These are phyloP conservation scores for Phytopythium boreale DNA, from an alignment of 352 stramenopile genomes.

Conservation along the genomic window DNA sequence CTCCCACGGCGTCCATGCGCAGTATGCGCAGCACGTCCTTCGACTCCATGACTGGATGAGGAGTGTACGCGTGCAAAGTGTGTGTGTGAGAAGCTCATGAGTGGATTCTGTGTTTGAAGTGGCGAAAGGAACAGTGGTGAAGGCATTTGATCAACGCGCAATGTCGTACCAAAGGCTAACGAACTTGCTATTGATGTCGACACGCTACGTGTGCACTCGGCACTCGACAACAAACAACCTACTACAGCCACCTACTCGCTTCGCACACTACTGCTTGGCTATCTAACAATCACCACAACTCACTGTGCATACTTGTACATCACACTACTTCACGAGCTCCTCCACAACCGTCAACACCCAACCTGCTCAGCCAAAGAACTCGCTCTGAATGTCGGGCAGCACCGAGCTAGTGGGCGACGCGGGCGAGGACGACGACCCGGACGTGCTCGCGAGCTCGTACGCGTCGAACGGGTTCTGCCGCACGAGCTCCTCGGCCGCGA, in stretches of 20 bases:
- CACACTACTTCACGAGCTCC: not conserved
- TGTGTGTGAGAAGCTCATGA: not conserved
- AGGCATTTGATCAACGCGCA: too few species aligned
- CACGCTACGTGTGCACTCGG: too few species aligned
- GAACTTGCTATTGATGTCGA: too few species aligned
- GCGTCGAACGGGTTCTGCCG: constrained; percentile 27
- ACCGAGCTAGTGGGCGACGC: constrained; percentile 29
- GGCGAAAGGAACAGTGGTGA: not conserved
- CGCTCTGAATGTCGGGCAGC: constrained; percentile 26
- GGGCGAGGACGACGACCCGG: constrained; percentile 9
- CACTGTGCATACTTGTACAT: not conserved
- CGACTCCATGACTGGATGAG: constrained; percentile 14
- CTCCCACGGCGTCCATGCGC: constrained; percentile 16
- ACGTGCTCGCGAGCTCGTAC: constrained; percentile 26
- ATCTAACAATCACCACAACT: not conserved
- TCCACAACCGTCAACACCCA: not conserved
- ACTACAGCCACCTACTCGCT: too few species aligned
- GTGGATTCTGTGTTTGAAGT: not conserved
- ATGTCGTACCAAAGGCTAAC: too few species aligned
- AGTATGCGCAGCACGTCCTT: constrained; percentile 15
- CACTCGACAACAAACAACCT: too few species aligned
- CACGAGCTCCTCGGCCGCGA: constrained; percentile 27
- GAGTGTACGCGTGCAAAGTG: not conserved
- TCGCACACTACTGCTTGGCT: too few species aligned
- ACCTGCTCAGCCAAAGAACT: constrained; percentile 27